Evolutionary conservation across 1,139 yeast species (phyloP), one percentile per base, ranked within the genome.

Genomic region (Scheffersomyces insectosa): DNA sequence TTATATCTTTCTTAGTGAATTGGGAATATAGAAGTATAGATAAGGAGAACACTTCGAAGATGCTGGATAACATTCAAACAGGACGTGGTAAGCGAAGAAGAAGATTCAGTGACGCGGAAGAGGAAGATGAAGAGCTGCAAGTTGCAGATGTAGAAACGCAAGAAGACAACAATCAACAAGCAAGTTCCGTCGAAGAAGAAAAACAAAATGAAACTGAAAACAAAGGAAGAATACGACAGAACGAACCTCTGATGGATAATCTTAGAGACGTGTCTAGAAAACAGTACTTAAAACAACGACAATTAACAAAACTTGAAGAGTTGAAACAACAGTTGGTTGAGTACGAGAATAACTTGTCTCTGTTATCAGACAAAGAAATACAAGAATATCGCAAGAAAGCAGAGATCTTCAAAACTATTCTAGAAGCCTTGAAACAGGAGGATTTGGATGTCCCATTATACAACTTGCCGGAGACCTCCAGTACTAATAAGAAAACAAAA

Each of bases 341-440:
- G 10, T 67, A 75, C 40, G 83, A 80, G 52, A 65, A 66, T 11
- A 78, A 85, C 1, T 77, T 81, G 80, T 64, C 69, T 1, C 65
- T 69, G 28, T 59, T 84, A 28, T 68, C 80, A 2, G 51, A 57
- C 12, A 58, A 62, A 36, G 89, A 86, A 52, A 77, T 67, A 40
- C 60, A 70, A 20, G 87, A 85, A 39, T 71, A 72, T 45, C 68
- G 68, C 33, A 66, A 75, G 30, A 60, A 85, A 77, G 51, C 69
- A 72, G 49, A 79, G 71, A 50, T 71, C 70, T 38, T 65, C 74
- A 37, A 65, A 60, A 44, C 57, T 16, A 52, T 60, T 13, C 23
- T 60, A 74, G 36, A 59, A 7, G 36, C 43, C 1, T 31, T 39
- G 28, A 32, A 11, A 2, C 34, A 28, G 9, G 39, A 37, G 3